Conservation (phyloP, 2,329 filamentous ascomycete species). For the Hymenoscyphus albidus region DNA sequence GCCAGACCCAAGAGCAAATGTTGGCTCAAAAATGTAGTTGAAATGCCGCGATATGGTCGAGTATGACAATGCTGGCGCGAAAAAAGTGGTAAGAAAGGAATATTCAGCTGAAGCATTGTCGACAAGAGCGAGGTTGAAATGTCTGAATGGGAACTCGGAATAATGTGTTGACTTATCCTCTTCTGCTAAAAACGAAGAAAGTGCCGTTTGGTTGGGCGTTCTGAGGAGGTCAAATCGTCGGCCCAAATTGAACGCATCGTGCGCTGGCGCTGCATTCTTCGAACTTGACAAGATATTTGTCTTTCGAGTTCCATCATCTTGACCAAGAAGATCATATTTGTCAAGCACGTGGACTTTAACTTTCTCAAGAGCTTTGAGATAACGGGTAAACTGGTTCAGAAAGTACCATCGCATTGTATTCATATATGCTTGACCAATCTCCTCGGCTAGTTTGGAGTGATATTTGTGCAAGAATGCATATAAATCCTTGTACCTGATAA, state of each 20-base stretch:
- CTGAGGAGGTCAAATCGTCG: constrained; percentile 79
- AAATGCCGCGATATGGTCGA: constrained; percentile 79
- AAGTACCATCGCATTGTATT: constrained; percentile 99
- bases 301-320: constrained; percentile 69
- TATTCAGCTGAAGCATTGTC: constrained; percentile 96
- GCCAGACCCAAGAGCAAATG: constrained; percentile 75
- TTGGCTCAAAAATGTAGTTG: constrained; percentile 82
- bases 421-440: constrained; percentile 90
- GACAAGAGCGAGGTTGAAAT: constrained; percentile 89
- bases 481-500: constrained; percentile 83
- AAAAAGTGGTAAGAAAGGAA: constrained; percentile 87
- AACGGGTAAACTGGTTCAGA: constrained; percentile 82
- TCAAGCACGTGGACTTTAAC: constrained; percentile 80
- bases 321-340: constrained; percentile 76
- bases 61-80: constrained; percentile 72
- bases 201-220: constrained; percentile 66
- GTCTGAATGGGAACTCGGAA: constrained; percentile 84
- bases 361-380: constrained; percentile 77
- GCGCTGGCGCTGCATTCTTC: constrained; percentile 54
- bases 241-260: constrained; percentile 87
- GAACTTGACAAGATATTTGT: constrained; percentile 52
- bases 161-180: constrained; percentile 84
- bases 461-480: constrained; percentile 81
- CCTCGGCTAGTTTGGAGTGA: constrained; percentile 77
- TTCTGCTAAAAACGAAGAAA: constrained; percentile 86